A percentile compares a stretch with the other conserved stretches of the same genome.
Evolutionary conservation across 2,329 filamentous ascomycete genomes (phyloP).

Genomic region (Xylaria sp.): DNA sequence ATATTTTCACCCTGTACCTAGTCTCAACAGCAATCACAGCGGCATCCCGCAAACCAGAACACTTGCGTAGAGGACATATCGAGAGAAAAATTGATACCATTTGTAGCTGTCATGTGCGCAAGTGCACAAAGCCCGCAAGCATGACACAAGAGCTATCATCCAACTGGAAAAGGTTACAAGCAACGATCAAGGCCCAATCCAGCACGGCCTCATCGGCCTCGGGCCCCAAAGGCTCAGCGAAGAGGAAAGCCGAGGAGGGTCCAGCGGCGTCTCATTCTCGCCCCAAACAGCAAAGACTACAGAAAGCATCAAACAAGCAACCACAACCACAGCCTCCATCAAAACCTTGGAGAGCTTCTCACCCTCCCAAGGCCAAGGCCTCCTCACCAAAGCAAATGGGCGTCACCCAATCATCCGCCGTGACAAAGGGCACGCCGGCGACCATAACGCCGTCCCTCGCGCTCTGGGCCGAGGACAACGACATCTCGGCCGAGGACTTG

Average conservation of each 20-base stretch:
- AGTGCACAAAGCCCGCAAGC: constrained; percentile 1
- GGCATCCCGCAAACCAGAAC: background rate
- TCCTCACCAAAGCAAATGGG: constrained; percentile 53
- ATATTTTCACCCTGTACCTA: background rate
- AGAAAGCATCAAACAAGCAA: constrained; percentile 35
- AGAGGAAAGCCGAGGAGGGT: constrained; percentile 44
- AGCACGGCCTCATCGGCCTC: constrained; percentile 30
- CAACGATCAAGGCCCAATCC: constrained; percentile 55
- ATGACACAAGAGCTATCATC: constrained; percentile 59
- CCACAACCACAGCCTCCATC: constrained; percentile 12
- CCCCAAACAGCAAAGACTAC: constrained; percentile 28
- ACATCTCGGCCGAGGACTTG: constrained; percentile 62
- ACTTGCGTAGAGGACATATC: background rate
- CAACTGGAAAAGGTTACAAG: constrained; percentile 81
- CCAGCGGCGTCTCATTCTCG: constrained; percentile 24
- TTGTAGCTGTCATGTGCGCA: background rate
- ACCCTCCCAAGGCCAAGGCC: constrained; percentile 14
- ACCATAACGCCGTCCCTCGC: constrained; percentile 57
- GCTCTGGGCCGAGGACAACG: constrained; percentile 63
- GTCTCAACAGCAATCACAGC: background rate
- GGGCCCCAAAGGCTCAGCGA: constrained; percentile 37
- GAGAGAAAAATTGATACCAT: background rate
- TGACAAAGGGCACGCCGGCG: constrained; percentile 42
- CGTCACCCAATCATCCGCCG: constrained; percentile 53
- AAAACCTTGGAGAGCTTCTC: constrained; percentile 1